Evolutionary conservation across 176 grass and related monocot genomes (phyloP), one percentile per base, ranked within the genome.

Genomic region (Eragrostis curvula): DNA sequence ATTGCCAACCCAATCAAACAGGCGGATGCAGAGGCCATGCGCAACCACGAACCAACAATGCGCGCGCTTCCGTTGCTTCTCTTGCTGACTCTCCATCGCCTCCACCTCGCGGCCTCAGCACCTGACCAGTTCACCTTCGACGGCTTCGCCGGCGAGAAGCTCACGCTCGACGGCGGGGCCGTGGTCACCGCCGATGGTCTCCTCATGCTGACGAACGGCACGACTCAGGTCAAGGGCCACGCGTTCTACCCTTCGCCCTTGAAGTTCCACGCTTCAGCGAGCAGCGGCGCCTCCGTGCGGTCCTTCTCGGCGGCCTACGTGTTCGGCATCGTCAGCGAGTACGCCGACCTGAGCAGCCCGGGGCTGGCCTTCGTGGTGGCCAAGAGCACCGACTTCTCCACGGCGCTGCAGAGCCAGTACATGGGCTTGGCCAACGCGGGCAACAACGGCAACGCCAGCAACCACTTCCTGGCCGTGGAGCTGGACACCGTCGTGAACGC

Each of bases 401-500:
- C 72, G 29, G 84, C 88, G 61, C 63, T 79, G 40, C 74, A 57
- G 62, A 83, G 88, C 79, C 74, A 90, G 84, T 90, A 83, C 79
- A 73, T 87, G 79, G 88, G 88, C 80, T 80, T 90, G 15, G 79
- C 74, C 88, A 90, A 90, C 75, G 46, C 68, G 59, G 21, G 7
- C 52, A 48, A 80, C 75, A 67, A 90, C 84, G 84, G 80, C 84
- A 90, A 83, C 61, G 36, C 66, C 53, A 82, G 42, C 81, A 88
- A 88, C 87, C 87, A 91, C 81, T 79, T 88, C 81, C 42, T 88
- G 11, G 87, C 75, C 75, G 68, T 88, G 6, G 81, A 88, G 81
- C 81, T 88, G 2, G 87, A 84, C 81, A 89, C 87, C 75, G 6
- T 89, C 52, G 12, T 89, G n/a, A 89, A 89, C 62, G 60, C 87